Evolutionary conservation across 1,284 basidiomycete genomes (phyloP).

Genomic region (Melanopsichium pennsylvanicum): DNA sequence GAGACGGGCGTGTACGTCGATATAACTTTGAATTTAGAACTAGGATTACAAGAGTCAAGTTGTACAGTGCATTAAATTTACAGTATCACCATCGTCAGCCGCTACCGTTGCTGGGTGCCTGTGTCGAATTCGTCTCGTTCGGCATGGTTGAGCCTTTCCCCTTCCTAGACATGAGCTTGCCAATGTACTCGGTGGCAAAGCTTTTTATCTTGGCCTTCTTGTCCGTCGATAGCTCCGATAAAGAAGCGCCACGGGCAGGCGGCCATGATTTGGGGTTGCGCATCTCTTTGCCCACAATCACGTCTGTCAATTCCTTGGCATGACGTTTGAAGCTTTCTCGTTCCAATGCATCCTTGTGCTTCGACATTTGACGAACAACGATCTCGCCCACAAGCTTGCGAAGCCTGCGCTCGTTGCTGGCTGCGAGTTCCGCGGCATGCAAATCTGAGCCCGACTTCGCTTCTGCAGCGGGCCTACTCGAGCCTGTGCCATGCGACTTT

Average conservation of each 20-base stretch:
- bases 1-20: no score
- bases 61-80: no score
- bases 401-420: slow-evolving; percentile 67
- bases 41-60: no score
- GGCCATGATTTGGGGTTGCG: slow-evolving; percentile 69
- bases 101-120: slow-evolving; percentile 5
- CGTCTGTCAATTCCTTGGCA: slow-evolving; percentile 86
- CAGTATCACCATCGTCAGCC: no score
- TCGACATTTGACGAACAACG: slow-evolving; percentile 90
- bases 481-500: slow-evolving; percentile 3
- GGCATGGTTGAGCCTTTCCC: slow-evolving; percentile 12
- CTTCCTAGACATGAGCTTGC: slow-evolving; percentile 54
- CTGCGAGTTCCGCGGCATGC: slow-evolving; percentile 5
- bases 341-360: slow-evolving; percentile 81
- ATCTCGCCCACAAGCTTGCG: slow-evolving; percentile 84
- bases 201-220: slow-evolving; percentile 89
- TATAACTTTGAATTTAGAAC: no score
- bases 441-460: slow-evolving; percentile 3
- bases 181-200: slow-evolving; percentile 82
- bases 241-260: slow-evolving; percentile 70
- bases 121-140: not conserved
- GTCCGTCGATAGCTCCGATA: slow-evolving; percentile 75
- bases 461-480: slow-evolving; percentile 4
- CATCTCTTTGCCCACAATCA: slow-evolving; percentile 91
- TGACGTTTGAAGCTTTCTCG: slow-evolving; percentile 91